A percentile compares a stretch with the other conserved stretches of the same genome.
Conservation (phyloP, 306 rosid genomes). For the Lathyrus tuberosus region DNA sequence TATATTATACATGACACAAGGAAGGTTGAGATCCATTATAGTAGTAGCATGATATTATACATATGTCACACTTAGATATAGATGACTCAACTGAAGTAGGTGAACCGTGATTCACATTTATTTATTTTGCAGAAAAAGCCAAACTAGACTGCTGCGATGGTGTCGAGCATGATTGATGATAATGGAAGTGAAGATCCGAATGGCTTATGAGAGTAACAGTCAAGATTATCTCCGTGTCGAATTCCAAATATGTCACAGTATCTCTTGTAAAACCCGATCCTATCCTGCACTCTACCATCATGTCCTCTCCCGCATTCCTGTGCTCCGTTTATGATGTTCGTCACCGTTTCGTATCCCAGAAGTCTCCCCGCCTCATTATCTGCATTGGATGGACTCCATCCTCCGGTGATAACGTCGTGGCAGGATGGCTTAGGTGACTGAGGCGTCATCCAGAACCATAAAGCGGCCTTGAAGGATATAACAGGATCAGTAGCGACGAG, state of each 20-base stretch:
- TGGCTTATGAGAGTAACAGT: slow-evolving; percentile 33
- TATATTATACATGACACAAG: too few species aligned
- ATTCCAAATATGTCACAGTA: slow-evolving; percentile 26
- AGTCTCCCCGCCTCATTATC: too few species aligned
- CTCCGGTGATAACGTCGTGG: slow-evolving; percentile 62
- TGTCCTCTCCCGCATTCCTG: too few species aligned
- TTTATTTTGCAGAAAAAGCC: not conserved
- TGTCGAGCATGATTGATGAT: not conserved
- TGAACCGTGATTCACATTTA: not conserved
- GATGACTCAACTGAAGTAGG: not conserved
- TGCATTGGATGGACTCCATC: too few species aligned
- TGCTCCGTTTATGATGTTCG: too few species aligned
- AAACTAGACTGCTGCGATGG: not conserved
- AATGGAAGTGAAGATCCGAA: not conserved
- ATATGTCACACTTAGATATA: too few species aligned
- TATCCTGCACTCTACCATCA: too few species aligned
- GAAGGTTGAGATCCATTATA: too few species aligned
- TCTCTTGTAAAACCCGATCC: too few species aligned
- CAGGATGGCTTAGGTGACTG: slow-evolving; percentile 65
- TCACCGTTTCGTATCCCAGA: too few species aligned
- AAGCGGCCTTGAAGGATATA: slow-evolving; percentile 63
- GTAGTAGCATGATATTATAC: too few species aligned
- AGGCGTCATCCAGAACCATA: slow-evolving; percentile 81
- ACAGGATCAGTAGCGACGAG: slow-evolving; percentile 54
- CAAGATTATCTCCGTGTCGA: slow-evolving; percentile 29